Evolutionary conservation across 768 basidiomycete genomes (phyloP), one percentile per base, ranked within the genome.

Genomic region (Dendrothele bispora): DNA sequence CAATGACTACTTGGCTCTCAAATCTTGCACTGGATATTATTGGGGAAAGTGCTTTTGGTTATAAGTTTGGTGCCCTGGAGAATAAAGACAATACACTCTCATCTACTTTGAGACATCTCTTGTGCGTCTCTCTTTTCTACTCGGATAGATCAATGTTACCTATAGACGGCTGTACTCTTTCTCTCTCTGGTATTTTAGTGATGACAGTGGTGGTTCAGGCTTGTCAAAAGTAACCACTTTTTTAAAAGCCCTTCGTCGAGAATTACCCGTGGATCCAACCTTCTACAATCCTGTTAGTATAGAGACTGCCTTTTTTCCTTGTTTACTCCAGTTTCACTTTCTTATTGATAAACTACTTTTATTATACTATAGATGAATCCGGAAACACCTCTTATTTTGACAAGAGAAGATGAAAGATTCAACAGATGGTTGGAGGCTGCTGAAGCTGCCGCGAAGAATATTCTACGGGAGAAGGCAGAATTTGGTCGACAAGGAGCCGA

Each of bases 21-120:
- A 55, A 61, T 4, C 62, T 64, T 1, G 68, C 69, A 1, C 49
- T 70, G 17, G 69, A 70, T 43, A 64, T 63, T 15, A 66, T 68
- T 21, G 68, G 68, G 2, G 62, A 66, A 51, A 63, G 69, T 28
- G 65, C 65, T 38, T 68, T 68, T 40, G 62, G 60, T 29, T 43
- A 67, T 22, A 54, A 54, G 28, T 68, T 68, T 12, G 54, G 47
- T 6, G 46, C 46, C 11, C 26, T 48, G 25, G 32, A 53, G 11
- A 36, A 50, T n/a, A 18, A 20, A 11, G 25, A 17, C 4, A 36
- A 38, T 28, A 36, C 36, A 26, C 26, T 46, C 10, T 21, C 27
- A 27, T 18, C 24, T 5, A 38, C 38, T 12, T 46, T 46, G 27
- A 28, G 38, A 36, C 22, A 32, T 52, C n/a, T 46, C n/a, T 46